Base-by-base conservation (phyloP, 441 rosid genomes). In the Populus hybrid region DNA sequence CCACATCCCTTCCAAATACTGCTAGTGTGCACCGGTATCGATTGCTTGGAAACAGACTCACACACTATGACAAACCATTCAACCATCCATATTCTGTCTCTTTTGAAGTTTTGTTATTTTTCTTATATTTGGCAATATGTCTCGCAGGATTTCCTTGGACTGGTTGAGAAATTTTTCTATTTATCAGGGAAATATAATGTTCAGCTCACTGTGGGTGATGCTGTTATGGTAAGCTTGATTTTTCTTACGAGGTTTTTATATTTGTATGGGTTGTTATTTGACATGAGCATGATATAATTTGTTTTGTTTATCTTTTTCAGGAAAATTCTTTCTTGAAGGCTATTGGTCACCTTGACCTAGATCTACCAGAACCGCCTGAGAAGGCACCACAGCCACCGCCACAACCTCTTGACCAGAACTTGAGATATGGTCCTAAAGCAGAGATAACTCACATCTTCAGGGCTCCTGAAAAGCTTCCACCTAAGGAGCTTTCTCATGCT, bases 311-410 rank as follows among this genome's bases (percentile, higher is more conserved):
- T 24, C 32, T 74, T 65, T 74, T 80, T 81, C 92, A 94, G 97
- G 98, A 94, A 83, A 92, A 96, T 84, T 96, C 99, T 70, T 82
- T 96, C 81, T 71, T 90, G 65, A 85, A 78, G 68, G 91, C 84
- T 42, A 81, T 96, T 78, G 99, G 95, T 67, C 84, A 89, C 75
- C 42, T 93, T 26, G 98, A 94, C 73, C 79, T 95, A 65, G 97
- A 94, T 85, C 90, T 95, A 71, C 99, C 99, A 71, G 97, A 94
- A 85, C 89, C 93, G 72, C 93, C 97, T 23, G 99, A 94, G 87
- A 95, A 90, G 86, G 98, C 93, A 34, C 83, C 94, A 26, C 94
- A 81, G 40, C 91, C 94, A 68, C 97, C 97, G 50, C 79, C 77
- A 24, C 89, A 71, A 80, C 81, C 90, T 21, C 82, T 88, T 80